phyloP scores from a whole-genome alignment of 1,284 basidiomycete genomes.

The Ustilago trichophora region DNA sequence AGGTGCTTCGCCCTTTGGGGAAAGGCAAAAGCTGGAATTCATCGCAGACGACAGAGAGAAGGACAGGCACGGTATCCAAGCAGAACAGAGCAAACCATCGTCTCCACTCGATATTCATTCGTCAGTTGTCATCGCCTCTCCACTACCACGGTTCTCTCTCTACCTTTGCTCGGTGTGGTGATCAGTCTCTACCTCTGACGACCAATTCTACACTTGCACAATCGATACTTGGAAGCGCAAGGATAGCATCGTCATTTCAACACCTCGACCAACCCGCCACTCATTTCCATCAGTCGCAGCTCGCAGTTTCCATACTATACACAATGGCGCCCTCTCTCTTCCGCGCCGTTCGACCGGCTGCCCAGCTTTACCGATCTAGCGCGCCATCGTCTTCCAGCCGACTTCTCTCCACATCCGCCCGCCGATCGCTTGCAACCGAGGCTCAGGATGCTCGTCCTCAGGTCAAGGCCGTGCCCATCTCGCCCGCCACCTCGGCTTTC shows the following conservation, averaged over 20 bases:
- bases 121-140: not conserved
- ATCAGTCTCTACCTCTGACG: not conserved
- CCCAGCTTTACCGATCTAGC: conserved; percentile 34
- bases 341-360: conserved; percentile 39
- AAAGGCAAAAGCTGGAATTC: too few species aligned
- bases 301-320: too few species aligned
- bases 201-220: not conserved
- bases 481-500: conserved; percentile 48
- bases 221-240: not conserved
- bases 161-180: conserved; percentile 9
- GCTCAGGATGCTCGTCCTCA: conserved; percentile 40
- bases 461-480: conserved; percentile 32
- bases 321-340: conserved; percentile 46
- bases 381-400: conserved; percentile 32
- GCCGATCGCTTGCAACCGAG: conserved; percentile 51
- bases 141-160: conserved; percentile 10
- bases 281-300: too few species aligned
- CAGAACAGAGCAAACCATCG: not conserved
- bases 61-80: not conserved
- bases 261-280: conserved; percentile 3
- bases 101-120: conserved; percentile 5
- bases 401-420: conserved; percentile 33
- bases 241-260: too few species aligned
- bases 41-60: too few species aligned
- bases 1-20: conserved; percentile 14